Conservation (phyloP, 495 filamentous ascomycete species). For the Schizothecium vesticola region DNA sequence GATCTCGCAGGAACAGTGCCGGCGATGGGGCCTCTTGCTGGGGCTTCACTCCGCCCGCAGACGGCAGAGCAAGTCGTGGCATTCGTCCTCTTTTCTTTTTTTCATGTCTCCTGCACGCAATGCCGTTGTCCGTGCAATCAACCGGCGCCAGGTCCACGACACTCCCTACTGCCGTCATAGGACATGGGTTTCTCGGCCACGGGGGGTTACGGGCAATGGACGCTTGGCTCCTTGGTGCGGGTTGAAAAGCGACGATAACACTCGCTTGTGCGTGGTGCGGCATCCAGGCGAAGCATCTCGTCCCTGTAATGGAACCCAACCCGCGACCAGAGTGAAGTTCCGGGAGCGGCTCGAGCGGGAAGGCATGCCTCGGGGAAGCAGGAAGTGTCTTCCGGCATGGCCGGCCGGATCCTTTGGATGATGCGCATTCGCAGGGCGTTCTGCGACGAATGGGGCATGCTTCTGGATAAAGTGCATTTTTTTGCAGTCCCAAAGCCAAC, state of each 20-base stretch:
- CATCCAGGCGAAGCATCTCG: conserved; percentile 14
- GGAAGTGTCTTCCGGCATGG: conserved; percentile 14
- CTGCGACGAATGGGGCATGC: conserved; percentile 11
- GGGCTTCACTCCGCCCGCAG: not conserved
- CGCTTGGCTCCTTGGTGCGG: conserved; percentile 10
- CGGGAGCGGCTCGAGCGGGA: conserved; percentile 21
- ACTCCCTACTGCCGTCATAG: conserved; percentile 15
- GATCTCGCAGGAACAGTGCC: not conserved
- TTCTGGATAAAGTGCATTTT: conserved; percentile 18
- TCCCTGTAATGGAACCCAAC: conserved; percentile 19
- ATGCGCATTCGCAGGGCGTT: conserved; percentile 18
- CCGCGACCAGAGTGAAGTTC: conserved; percentile 15
- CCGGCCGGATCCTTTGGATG: conserved; percentile 20
- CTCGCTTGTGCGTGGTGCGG: conserved; percentile 14
- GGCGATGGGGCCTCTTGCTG: not conserved
- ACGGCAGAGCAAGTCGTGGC: not conserved
- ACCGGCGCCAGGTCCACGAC: conserved; percentile 7
- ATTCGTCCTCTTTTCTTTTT: not conserved
- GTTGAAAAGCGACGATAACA: conserved; percentile 7
- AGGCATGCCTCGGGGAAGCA: conserved; percentile 21
- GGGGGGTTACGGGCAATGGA: conserved; percentile 7
- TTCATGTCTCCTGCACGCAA: conserved; percentile 12
- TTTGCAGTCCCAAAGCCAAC: conserved; percentile 4
- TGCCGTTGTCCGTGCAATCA: conserved; percentile 17
- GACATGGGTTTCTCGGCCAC: conserved; percentile 4